Evolutionary conservation across 2,329 filamentous ascomycete species (phyloP).

Genomic region (Stromatinia cepivora): DNA sequence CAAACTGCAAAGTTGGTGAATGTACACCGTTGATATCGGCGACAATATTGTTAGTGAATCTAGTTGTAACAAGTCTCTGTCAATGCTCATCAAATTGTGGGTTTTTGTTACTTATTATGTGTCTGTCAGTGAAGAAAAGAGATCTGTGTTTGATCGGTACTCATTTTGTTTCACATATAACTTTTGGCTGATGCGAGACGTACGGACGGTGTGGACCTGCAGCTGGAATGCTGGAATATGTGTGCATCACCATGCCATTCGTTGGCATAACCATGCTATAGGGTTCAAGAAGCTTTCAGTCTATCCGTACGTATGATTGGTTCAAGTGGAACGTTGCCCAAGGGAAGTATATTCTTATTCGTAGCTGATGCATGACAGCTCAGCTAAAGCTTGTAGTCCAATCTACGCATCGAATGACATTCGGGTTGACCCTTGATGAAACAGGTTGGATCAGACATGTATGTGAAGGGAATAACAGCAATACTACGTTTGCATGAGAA

Average conservation of each 20-base stretch:
- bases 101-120: neutral
- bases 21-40: slow-evolving; percentile 14
- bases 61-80: neutral
- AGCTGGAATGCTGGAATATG: too few species aligned
- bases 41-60: neutral
- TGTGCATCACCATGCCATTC: neutral
- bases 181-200: slow-evolving; percentile 11
- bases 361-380: slow-evolving; percentile 14
- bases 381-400: too few species aligned
- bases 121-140: neutral
- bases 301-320: neutral
- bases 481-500: neutral
- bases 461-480: neutral
- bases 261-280: slow-evolving; percentile 4
- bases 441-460: neutral
- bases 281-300: slow-evolving; percentile 1
- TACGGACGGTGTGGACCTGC: slow-evolving; percentile 18
- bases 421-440: neutral
- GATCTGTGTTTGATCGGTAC: neutral
- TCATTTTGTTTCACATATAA: neutral
- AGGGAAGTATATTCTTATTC: neutral
- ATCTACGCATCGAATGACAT: neutral
- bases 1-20: neutral
- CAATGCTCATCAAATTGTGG: neutral
- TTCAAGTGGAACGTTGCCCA: neutral